Evolutionary conservation across 352 stramenopile genomes (phyloP), one percentile per base, ranked within the genome.

Genomic region (Globisporangium nodosum): DNA sequence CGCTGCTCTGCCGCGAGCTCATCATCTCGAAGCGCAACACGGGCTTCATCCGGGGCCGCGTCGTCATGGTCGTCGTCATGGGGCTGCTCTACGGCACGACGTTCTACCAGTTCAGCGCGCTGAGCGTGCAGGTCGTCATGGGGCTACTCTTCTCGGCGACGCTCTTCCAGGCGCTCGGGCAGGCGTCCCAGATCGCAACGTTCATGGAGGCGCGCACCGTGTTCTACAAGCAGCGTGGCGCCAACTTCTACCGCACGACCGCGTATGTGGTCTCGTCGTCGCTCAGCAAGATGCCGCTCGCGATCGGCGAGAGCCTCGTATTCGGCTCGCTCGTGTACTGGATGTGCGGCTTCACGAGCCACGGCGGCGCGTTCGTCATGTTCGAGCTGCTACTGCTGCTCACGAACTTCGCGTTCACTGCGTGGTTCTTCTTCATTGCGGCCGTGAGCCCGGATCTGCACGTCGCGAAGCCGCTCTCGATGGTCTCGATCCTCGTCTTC

Each of bases 1-100:
- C 71, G 63, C 31, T 67, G 40, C 63, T n/a, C n/a, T n/a, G n/a
- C n/a, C n/a, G n/a, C n/a, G n/a, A n/a, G n/a, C n/a, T n/a, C n/a
- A n/a, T n/a, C n/a, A n/a, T n/a, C n/a, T n/a, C n/a, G n/a, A n/a
- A n/a, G n/a, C n/a, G 74, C 40, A 76, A 84, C 54, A 67, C 49
- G 5, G 60, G 67, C 20, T 74, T 81, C 33, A 49, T 81, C 15
- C n/a, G 40, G 3, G 70, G 65, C 12, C 52, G 66, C 16, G 55
- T 47, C 1, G 21, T 79, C 52, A 76, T 76, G 70, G 58, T 78
- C 5, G n/a, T 78, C 20, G 12, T 81, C 39, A 78, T 84, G 24
- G 75, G 68, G 0, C 66, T 87, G 20, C 60, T 87, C 3, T 75
- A 80, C 61, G 47, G 54, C 8, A 65, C 31, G 11, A 62, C 58